A percentile compares a stretch with the other conserved stretches of the same genome.
phyloP scores from a whole-genome alignment of 1,139 yeast genomes.

The Candida sp. region DNA sequence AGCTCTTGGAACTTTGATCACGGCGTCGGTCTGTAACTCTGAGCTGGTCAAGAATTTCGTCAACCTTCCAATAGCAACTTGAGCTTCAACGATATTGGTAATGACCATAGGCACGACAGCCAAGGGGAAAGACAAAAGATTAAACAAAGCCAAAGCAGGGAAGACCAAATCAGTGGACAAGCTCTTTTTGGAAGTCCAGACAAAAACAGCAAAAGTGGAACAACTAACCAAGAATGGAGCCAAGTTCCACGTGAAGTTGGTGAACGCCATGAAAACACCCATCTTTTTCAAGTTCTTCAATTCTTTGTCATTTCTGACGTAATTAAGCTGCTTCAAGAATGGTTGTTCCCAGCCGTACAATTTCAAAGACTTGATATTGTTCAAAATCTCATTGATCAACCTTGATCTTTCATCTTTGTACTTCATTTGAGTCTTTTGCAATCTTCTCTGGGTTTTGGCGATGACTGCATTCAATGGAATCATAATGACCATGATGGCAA shows the following conservation, averaged over 20 bases:
- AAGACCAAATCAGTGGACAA: conserved; percentile 92
- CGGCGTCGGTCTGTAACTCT: conserved; percentile 84
- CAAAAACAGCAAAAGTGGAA: conserved; percentile 87
- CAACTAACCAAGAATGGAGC: conserved; percentile 94
- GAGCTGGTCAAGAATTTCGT: conserved; percentile 72
- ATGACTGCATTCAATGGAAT: conserved; percentile 83
- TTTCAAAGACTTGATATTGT: conserved; percentile 90
- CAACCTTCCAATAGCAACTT: conserved; percentile 84
- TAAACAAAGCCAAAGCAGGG: conserved; percentile 91
- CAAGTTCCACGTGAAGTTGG: conserved; percentile 80
- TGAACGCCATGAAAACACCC: conserved; percentile 77
- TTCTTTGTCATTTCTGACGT: conserved; percentile 91
- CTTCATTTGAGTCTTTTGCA: conserved; percentile 66
- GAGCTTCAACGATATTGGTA: conserved; percentile 85
- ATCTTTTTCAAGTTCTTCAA: conserved; percentile 75
- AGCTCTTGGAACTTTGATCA: conserved; percentile 58
- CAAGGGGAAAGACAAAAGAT: conserved; percentile 87
- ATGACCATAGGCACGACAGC: conserved; percentile 95
- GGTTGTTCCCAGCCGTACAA: conserved; percentile 97
- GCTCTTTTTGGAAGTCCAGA: conserved; percentile 63
- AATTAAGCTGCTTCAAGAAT: conserved; percentile 69
- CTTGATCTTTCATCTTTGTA: conserved; percentile 54
- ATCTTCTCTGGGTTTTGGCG: conserved; percentile 72
- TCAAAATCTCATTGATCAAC: conserved; percentile 82
- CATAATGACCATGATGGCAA: conserved; percentile 78